Base-by-base conservation (phyloP, 225 moss, liverwort and hornwort genomes). In the Lunularia cruciata region DNA sequence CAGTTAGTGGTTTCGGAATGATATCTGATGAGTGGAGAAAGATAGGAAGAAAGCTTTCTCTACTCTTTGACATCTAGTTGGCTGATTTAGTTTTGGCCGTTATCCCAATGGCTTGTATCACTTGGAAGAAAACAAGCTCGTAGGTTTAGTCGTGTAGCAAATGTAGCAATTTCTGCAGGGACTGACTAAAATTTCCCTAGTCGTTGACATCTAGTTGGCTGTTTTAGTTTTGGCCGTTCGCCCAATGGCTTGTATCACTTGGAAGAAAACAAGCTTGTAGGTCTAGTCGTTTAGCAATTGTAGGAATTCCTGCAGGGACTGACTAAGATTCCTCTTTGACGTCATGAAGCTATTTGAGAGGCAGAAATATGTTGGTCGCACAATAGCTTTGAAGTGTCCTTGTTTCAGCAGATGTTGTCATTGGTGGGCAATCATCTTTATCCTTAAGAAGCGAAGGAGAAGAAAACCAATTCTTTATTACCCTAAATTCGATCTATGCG, bases 51-150 rank as follows among this genome's bases (percentile, higher is more conserved):
- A 30, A 45, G 26, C n/a, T 43, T 40, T 63, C 14, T 64, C 30
- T 64, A 11, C 25, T 61, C 39, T 45, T 13, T 45, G 1, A 31
- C 19, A 64, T 64, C 45, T n/a, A 26, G 30, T 30, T 62, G 57
- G 62, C 62, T 62, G 25, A 22, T 40, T 45, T 64, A 64, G 63
- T 45, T 64, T 62, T 45, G 63, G 63, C 61, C 62, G 46, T 64
- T 64, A 12, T 12, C 62, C 26, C 28, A 46, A 19, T 64, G 63
- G 62, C 46, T 64, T 64, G 46, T 46, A 46, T 46, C 45, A 6
- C 30, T 16, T 63, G 43, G 63, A 26, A 42, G 28, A 3, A 25
- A 28, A 64, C 46, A 30, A 46, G 63, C 45, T 30, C 16, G 63
- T 64, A 64, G 28, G 45, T 64, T 8, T 63, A 28, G 63, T 45